phyloP scores from a whole-genome alignment of 495 filamentous ascomycete species.

The Pyrenula aspistea region DNA sequence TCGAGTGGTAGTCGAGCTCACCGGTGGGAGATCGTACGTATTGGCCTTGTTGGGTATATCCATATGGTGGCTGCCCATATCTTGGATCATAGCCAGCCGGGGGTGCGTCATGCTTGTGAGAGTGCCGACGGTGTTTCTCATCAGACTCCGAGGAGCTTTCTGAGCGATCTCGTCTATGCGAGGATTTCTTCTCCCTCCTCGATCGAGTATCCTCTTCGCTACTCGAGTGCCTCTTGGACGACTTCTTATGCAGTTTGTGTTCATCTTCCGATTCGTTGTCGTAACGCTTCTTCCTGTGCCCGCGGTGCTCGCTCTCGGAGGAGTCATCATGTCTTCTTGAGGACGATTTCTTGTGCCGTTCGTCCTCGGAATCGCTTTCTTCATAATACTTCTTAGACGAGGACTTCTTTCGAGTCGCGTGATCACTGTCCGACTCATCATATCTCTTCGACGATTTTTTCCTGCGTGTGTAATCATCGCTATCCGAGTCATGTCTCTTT shows the following conservation, averaged over 20 bases:
- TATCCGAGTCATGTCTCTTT: constrained; percentile 19
- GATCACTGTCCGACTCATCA: constrained; percentile 9
- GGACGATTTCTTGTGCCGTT: constrained; percentile 3
- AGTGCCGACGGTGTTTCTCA: constrained; percentile 4
- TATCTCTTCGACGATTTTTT: constrained; percentile 11
- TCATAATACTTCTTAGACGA: constrained; percentile 10
- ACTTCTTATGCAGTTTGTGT: not conserved
- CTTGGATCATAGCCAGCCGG: constrained; percentile 21
- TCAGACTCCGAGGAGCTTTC: constrained; percentile 5
- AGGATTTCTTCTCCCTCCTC: not conserved
- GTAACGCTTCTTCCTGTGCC: constrained; percentile 4
- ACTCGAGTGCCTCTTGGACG: not conserved
- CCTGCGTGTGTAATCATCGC: constrained; percentile 12
- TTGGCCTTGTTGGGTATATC: constrained; percentile 12
- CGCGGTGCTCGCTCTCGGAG: not conserved
- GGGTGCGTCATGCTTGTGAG: constrained; percentile 4
- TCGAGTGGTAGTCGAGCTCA: not conserved
- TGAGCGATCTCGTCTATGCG: not conserved
- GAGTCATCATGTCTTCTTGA: not conserved
- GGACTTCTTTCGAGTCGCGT: constrained; percentile 6
- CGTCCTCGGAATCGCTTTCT: constrained; percentile 4
- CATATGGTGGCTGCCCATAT: constrained; percentile 31
- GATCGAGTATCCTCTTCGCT: not conserved
- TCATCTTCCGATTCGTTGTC: constrained; percentile 1
- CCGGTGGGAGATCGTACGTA: constrained; percentile 6